These are phyloP conservation scores for Sapria himalayana DNA, from an alignment of 345 rosid species.

Conservation along the genomic window DNA sequence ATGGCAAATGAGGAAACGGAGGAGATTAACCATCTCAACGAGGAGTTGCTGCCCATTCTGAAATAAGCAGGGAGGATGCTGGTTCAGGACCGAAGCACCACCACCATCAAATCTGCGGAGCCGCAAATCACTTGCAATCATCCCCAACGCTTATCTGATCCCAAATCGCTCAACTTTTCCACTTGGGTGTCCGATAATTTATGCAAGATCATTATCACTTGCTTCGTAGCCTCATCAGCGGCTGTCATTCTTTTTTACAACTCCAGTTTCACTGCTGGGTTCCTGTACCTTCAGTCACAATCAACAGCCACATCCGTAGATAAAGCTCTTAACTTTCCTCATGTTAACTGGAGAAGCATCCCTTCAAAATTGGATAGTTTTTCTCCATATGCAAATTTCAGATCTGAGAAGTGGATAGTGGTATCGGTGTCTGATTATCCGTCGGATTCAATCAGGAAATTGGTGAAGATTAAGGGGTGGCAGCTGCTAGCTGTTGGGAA, in stretches of 20 bases:
- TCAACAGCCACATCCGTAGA: conserved; percentile 28
- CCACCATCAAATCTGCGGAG: too few species aligned
- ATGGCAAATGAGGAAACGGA: too few species aligned
- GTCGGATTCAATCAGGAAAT: conserved; percentile 31
- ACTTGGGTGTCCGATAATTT: conserved; percentile 54
- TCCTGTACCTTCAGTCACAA: conserved; percentile 43
- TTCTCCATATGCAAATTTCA: conserved; percentile 47
- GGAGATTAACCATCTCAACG: too few species aligned
- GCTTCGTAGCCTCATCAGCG: conserved; percentile 33
- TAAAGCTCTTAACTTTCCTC: conserved; percentile 33
- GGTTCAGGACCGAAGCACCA: too few species aligned
- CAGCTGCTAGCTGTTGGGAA: conserved; percentile 79
- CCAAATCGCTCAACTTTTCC: conserved; percentile 67
- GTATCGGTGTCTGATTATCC: conserved; percentile 71
- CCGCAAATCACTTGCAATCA: too few species aligned
- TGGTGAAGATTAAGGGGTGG: conserved; percentile 78
- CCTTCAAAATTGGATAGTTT: conserved; percentile 25
- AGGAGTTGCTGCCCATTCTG: too few species aligned
- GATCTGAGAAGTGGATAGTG: conserved; percentile 71
- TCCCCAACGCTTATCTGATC: conserved; percentile 30
- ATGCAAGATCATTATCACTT: conserved; percentile 21
- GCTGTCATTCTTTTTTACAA: conserved; percentile 50
- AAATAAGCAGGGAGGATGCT: too few species aligned
- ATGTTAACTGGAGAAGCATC: conserved; percentile 53
- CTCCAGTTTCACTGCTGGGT: conserved; percentile 40